Base-by-base conservation (phyloP, 108 stramenopile species). In the Poteriospumella lacustris region DNA sequence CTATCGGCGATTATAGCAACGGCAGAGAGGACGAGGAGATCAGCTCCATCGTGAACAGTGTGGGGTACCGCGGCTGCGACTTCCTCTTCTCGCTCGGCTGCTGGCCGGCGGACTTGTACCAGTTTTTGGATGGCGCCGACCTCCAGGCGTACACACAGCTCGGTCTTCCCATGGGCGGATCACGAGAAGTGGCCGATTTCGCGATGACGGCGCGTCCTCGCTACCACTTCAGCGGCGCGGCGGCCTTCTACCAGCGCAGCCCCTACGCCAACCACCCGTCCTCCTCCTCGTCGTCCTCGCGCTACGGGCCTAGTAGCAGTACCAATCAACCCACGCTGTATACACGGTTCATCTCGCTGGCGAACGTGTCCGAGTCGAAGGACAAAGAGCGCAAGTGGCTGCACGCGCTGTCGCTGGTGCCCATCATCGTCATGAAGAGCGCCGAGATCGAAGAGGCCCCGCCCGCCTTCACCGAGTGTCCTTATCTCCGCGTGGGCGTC, bases 331-430 rank as follows among this genome's bases (percentile, higher is more conserved):
- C 26, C 33, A 24, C 40, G 9, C 24, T 26, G 41, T 73, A 3
- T 73, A 73, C 70, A 33, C 43, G 70, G 28, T 73, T 73, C 9
- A 73, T 73, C 9, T 73, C 70, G 5, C 12, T 73, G 12, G 43
- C 36, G 9, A 38, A 73, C 9, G 33, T 24, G 9, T 73, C 70
- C 9, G 3, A 3, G 5, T 42, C 40, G 24, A 73, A 73, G 42
- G 70, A 73, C 15, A 73, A 73, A 24, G 36, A 44, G 9, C 9
- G 5, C 31, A 73, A 73, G 36, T 73, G 70, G 70, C 33, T 73
- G 31, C 70, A 73, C 36, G 70, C 70, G 5, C 12, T 73, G 12
- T 73, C 70, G 26, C 9, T 73, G 26, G 3, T 28, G 9, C 70
- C 70, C 12, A 52, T 44, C 12, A 56, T 56, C 41, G 5, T 34